These are phyloP conservation scores for Amanita subjunquillea DNA, from an alignment of 768 basidiomycete species.

Conservation along the genomic window DNA sequence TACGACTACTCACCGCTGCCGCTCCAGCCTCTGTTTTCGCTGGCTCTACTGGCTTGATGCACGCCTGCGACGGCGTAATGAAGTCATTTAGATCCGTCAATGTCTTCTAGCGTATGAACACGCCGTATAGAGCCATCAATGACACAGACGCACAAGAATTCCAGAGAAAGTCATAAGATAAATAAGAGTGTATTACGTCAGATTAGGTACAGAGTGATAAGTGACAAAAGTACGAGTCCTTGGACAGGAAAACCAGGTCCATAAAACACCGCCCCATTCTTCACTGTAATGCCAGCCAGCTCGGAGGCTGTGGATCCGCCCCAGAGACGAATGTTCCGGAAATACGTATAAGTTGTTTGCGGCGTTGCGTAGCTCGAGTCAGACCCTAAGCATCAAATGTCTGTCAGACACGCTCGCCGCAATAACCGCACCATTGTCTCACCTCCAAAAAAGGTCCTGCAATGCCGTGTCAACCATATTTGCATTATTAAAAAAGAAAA, in stretches of 20 bases:
- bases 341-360: slow-evolving; percentile 59
- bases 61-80: slow-evolving; percentile 91
- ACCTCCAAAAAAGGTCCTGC: slow-evolving; percentile 79
- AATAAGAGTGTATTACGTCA: background rate
- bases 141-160: slow-evolving; percentile 48
- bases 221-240: background rate
- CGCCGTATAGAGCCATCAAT: background rate
- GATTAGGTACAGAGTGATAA: background rate
- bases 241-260: background rate
- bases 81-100: slow-evolving; percentile 95
- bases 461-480: background rate
- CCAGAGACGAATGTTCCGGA: slow-evolving; percentile 63
- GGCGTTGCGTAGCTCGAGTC: slow-evolving; percentile 69
- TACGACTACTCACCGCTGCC: slow-evolving; percentile 21
- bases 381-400: slow-evolving; percentile 29
- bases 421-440: background rate
- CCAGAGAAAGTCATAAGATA: slow-evolving; percentile 75
- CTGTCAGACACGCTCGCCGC: background rate
- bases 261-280: slow-evolving; percentile 13
- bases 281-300: slow-evolving; percentile 23
- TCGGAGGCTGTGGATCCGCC: slow-evolving; percentile 43
- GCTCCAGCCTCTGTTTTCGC: slow-evolving; percentile 24
- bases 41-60: slow-evolving; percentile 86
- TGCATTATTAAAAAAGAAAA: background rate
- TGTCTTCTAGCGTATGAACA: slow-evolving; percentile 2